Base-by-base conservation (phyloP, 352 stramenopile genomes). In the Phytophthora parvispora region DNA sequence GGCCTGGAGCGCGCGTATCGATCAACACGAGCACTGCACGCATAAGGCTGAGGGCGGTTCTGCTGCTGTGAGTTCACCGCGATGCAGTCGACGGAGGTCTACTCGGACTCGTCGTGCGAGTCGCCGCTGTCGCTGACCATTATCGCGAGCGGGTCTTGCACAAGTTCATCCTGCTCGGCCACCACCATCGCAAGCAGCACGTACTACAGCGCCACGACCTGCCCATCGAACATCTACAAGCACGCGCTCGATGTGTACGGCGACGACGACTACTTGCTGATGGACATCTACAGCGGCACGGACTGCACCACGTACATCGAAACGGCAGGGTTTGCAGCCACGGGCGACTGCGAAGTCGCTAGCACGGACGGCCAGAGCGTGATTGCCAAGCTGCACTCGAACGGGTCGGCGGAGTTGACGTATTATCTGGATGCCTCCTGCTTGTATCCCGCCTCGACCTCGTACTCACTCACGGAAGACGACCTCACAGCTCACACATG, bases 51-150 rank as follows among this genome's bases (percentile, higher is more conserved):
- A 29, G 51, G 29, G 15, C 22, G 13, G 24, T 9, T 52, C 55
- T 31, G 29, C 15, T 36, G 29, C 15, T 29, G 6, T 6, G 12
- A 12, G 45, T 18, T n/a, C 12, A 20, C 5, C 13, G 36, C 55
- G 20, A 80, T 80, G 63, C 63, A 77, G 47, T 65, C 59, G 50
- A 69, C 49, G 6, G 68, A 77, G 43, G 51, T 80, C 48, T 80
- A 77, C 42, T 66, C 72, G 29, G 72, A 80, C 51, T 62, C 64
- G 38, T 77, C 72, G 4, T 80, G 72, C 49, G 28, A 68, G 1
- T 66, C 49, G 10, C 18, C 56, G 6, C 29, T 69, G 31, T 63
- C 72, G 50, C 40, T 80, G 47, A 64, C 36, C 1, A 56, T 70
- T 6, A 53, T 52, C 8, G 38, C 54, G 15, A 69, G n/a, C 29